These are phyloP conservation scores for Zygosaccharomyces pseudobailii DNA, from an alignment of 1,139 yeast genomes.

Conservation along the genomic window DNA sequence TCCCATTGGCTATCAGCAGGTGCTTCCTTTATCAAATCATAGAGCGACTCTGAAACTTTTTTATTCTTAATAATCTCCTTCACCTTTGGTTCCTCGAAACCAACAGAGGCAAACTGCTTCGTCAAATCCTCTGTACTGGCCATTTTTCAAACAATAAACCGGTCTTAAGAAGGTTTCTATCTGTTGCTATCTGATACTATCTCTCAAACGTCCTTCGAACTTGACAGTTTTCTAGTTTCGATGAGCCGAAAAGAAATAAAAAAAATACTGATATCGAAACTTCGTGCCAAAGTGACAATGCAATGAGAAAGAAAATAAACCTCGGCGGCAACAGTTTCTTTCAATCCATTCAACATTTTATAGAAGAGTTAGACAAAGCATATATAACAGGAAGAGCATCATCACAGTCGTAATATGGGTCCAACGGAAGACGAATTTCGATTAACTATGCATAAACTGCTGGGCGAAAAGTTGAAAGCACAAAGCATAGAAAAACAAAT, in stretches of 20 bases:
- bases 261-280: not conserved
- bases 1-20: slow-evolving; percentile 38
- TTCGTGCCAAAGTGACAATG: not conserved
- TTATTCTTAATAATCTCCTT: slow-evolving; percentile 78
- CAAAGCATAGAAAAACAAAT: not conserved
- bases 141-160: slow-evolving; percentile 10
- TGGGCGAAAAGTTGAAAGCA: not conserved
- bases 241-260: not conserved
- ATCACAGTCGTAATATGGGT: too few relatives aligned
- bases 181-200: not conserved
- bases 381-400: too few relatives aligned
- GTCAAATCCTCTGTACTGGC: slow-evolving; percentile 41
- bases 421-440: too few relatives aligned
- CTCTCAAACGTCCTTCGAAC: not conserved
- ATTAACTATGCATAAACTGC: too few relatives aligned
- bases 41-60: slow-evolving; percentile 70
- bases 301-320: not conserved
- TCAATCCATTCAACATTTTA: not conserved
- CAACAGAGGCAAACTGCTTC: slow-evolving; percentile 51
- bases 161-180: too few relatives aligned
- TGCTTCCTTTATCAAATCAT: slow-evolving; percentile 48
- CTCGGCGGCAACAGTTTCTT: slow-evolving; percentile 1
- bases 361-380: not conserved
- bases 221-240: not conserved
- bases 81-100: slow-evolving; percentile 65